Base-by-base conservation (phyloP, 1,284 basidiomycete genomes). In the Heterobasidion irregulare region DNA sequence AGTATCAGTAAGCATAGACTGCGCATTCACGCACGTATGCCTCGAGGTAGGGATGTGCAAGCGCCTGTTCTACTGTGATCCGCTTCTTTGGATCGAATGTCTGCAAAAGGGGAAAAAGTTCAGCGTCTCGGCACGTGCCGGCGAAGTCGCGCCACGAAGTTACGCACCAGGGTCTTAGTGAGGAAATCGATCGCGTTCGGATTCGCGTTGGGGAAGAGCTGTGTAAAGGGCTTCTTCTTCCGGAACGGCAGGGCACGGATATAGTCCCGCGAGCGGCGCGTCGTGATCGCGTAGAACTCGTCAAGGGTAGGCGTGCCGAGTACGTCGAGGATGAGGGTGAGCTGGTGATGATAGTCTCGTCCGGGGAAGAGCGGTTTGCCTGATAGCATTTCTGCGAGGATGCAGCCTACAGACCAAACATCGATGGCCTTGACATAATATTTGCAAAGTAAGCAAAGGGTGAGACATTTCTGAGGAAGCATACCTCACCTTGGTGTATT, bases 361-460 rank as follows among this genome's bases (percentile, higher is more conserved):
- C 96, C 95, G 0, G 95, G 96, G 78, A 98, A 98, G 15, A 98
- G 78, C 0, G 95, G 94, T 64, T 94, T 90, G 19, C 94, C 91
- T 2, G 85, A 89, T 6, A 98, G 76, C 94, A 98, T 98, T 75
- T 98, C 95, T 2, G 94, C 96, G 35, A 98, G 80, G 67, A 98
- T 97, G 68, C 95, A 98, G 6, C 95, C 95, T 33, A 98, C 92
- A 9, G 92, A 94, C 95, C 95, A 97, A 15, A 95, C 82, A 64
- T 94, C 92, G 64, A 95, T 94, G 34, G 92, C 86, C 85, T 89
- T 58, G 50, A 62, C 53, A 65, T 62, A 43, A 66, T 55, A 46
- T 60, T 57, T 51, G 62, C 59, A 57, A 52, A 41, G 32, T 50
- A 44, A 19, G 13, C 15, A 10, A 54, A 5, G 34, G 52, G 41